Conservation (phyloP, 1,284 basidiomycete genomes). For the Ustilago loliicola region DNA sequence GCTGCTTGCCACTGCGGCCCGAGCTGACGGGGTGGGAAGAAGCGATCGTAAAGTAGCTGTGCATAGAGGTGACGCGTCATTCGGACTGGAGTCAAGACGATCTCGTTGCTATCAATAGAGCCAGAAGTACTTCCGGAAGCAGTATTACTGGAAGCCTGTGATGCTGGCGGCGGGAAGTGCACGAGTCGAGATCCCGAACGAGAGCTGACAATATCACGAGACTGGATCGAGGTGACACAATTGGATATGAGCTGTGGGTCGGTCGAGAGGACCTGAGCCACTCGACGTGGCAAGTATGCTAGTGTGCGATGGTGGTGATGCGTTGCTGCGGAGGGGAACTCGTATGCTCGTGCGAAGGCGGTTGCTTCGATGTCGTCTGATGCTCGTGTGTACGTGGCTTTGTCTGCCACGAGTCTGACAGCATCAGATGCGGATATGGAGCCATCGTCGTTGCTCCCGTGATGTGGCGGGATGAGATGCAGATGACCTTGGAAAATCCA, state of each 20-base stretch:
- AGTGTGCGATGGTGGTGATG: constrained; percentile 81
- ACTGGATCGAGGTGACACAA: constrained; percentile 72
- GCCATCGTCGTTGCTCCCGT: constrained; percentile 75
- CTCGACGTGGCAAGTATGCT: constrained; percentile 82
- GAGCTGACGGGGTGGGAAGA: constrained; percentile 90
- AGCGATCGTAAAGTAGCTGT: constrained; percentile 88
- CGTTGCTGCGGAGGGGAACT: constrained; percentile 78
- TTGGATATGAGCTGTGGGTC: constrained; percentile 82
- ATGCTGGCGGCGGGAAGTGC: constrained; percentile 82
- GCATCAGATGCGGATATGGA: constrained; percentile 68
- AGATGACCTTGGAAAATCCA: constrained; percentile 88
- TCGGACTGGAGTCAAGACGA: constrained; percentile 39
- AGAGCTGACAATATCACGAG: constrained; percentile 46
- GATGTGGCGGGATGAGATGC: constrained; percentile 85
- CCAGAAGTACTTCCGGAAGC: neutral
- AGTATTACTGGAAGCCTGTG: constrained; percentile 69
- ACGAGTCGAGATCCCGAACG: constrained; percentile 87
- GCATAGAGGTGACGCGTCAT: constrained; percentile 76
- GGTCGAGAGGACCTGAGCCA: constrained; percentile 79
- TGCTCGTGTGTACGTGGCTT: constrained; percentile 75
- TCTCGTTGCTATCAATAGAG: neutral
- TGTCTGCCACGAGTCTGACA: constrained; percentile 74
- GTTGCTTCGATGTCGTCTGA: constrained; percentile 40
- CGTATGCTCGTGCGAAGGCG: constrained; percentile 43
- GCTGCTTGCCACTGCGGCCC: constrained; percentile 72